phyloP scores from a whole-genome alignment of 1,139 yeast genomes.

The Nakaseomyces bracarensis region DNA sequence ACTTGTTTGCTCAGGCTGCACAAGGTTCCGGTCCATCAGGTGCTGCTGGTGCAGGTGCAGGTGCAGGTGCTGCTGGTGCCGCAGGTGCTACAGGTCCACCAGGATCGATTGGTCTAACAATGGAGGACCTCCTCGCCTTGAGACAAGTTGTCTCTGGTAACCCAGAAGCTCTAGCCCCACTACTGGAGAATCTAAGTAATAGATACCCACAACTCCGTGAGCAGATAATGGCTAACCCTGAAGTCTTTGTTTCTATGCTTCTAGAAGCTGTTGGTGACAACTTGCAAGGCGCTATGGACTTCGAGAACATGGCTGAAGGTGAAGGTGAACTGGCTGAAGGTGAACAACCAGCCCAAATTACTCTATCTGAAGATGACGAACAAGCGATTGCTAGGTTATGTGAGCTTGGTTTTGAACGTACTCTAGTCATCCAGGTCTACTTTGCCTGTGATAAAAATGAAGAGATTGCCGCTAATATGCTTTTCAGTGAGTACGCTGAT shows the following conservation, averaged over 20 bases:
- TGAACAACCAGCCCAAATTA: constrained; percentile 38
- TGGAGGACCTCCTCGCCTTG: constrained; percentile 52
- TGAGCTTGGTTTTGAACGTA: constrained; percentile 87
- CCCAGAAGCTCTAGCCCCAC: constrained; percentile 82
- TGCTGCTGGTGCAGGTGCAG: constrained; percentile 20
- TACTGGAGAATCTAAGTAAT: constrained; percentile 75
- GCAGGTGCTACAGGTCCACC: constrained; percentile 26
- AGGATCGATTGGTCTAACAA: constrained; percentile 31
- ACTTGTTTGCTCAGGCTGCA: constrained; percentile 64
- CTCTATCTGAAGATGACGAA: constrained; percentile 74
- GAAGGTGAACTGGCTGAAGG: constrained; percentile 35
- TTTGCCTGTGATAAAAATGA: constrained; percentile 98
- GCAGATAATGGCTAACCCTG: constrained; percentile 76
- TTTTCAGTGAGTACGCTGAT: constrained; percentile 40
- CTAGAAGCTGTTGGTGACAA: constrained; percentile 50
- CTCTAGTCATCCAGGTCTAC: constrained; percentile 83
- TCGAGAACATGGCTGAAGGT: constrained; percentile 11
- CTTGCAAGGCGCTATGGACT: constrained; percentile 23
- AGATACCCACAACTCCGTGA: constrained; percentile 83
- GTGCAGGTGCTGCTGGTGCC: constrained; percentile 16
- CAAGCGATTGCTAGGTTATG: constrained; percentile 81
- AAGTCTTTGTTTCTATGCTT: constrained; percentile 67
- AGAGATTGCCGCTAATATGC: constrained; percentile 88
- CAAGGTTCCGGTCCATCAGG: constrained; percentile 37
- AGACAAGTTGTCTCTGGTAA: constrained; percentile 75